Evolutionary conservation across 495 filamentous ascomycete genomes (phyloP), one percentile per base, ranked within the genome.

Genomic region (Aspergillus bridgeri): DNA sequence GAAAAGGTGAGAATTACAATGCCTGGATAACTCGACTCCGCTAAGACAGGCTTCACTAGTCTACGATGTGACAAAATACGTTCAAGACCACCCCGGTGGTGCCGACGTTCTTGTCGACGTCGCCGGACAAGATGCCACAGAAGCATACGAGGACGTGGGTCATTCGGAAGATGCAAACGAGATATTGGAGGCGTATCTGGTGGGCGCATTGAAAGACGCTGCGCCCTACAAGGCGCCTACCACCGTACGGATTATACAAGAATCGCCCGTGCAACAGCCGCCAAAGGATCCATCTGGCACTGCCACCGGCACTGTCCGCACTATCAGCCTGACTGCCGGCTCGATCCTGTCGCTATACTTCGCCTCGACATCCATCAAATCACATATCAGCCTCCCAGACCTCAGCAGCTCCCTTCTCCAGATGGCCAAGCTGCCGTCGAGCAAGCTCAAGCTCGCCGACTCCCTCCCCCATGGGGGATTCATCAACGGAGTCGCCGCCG

Each of bases 51-150:
- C 19, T 1, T 20, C 3, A 15, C 17, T 48, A 83, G 81, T 84
- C 3, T 83, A 80, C 61, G 63, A 85, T 65, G 69, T 81, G 42
- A 73, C 81, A 7, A 61, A 68, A 22, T 84, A 83, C 56, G 44
- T 77, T 0, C 61, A 76, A 51, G 81, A 84, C 54, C 81, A 84
- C 58, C 83, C 83, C 0, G 83, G 83, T 9, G 83, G 81, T 3
- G 65, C 65, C 13, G 77, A 79, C 0, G 65, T 77, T 8, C 69
- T 85, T 0, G 4, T 70, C 5, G 79, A 84, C 44, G 66, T 73
- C 5, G 83, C 79, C 23, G 82, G 83, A 5, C 68, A 59, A 38
- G 81, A 85, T 66, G 81, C 79, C 4, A 83, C 76, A 1, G 72
- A 69, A 6, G 74, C 57, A 3, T 85, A 79, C 51, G 80, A 84